Percentiles rank a stretch among this genome's conserved stretches.
phyloP scores from a whole-genome alignment of 2,329 filamentous ascomycete genomes.

The Colletotrichum paranaense region DNA sequence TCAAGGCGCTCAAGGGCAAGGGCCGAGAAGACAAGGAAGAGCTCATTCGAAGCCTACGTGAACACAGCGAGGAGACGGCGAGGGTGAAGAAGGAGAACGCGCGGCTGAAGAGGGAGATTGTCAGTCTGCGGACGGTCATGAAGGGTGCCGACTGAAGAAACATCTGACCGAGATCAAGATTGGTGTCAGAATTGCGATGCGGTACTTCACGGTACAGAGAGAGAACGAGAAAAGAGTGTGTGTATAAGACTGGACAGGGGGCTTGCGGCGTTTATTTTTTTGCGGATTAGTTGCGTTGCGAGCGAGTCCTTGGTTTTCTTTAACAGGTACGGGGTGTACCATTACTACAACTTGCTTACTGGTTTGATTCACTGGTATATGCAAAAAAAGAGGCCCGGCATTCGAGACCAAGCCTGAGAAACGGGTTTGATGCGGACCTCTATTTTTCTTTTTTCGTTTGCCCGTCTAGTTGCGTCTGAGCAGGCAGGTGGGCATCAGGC shows the following conservation, averaged over 20 bases:
- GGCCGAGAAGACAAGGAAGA: slow-evolving; percentile 84
- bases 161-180: background rate
- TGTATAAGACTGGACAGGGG: background rate
- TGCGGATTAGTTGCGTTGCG: slow-evolving; percentile 22
- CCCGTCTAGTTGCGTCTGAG: slow-evolving; percentile 2
- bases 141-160: slow-evolving; percentile 48
- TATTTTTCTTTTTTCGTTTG: background rate
- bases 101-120: slow-evolving; percentile 83
- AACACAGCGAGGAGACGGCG: slow-evolving; percentile 80
- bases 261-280: slow-evolving; percentile 20
- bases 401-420: background rate
- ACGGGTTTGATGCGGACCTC: background rate
- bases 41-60: slow-evolving; percentile 76
- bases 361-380: slow-evolving; percentile 22
- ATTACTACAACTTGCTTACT: slow-evolving; percentile 7
- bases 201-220: background rate
- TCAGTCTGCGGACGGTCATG: slow-evolving; percentile 71
- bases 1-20: slow-evolving; percentile 78
- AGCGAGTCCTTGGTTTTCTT: slow-evolving; percentile 22
- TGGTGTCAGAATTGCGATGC: background rate
- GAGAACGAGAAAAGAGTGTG: background rate
- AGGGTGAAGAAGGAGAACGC: slow-evolving; percentile 88
- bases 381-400: background rate
- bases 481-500: slow-evolving; percentile 11
- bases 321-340: slow-evolving; percentile 3